Base-by-base conservation (phyloP, 1,139 yeast species). In the Insectozyma bohioensis region DNA sequence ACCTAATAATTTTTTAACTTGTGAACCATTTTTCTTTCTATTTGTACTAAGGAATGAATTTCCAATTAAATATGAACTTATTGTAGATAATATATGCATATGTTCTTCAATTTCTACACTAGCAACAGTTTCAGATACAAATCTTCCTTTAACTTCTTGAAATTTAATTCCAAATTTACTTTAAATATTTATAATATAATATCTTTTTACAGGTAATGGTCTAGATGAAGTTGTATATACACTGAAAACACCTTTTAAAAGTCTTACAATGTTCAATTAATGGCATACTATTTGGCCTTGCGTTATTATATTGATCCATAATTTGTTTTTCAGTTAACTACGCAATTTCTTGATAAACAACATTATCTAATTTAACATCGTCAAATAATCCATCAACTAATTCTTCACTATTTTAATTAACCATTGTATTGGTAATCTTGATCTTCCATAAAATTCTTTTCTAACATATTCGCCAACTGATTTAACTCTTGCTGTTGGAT, bases 181-280 rank as follows among this genome's bases (percentile, higher is more conserved):
- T 54, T 92, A 72, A 1, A 85, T 94, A 20, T 80, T 75, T 20
- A 92, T 85, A 30, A 92, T 80, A 52, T 85, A 90, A 49, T 85
- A 79, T 39, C 97, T 78, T 38, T 92, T 90, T 41, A 85, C 86
- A 7, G 95, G 92, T 37, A 92, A 69, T 14, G 96, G 90, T 49
- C 88, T 88, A 4, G 96, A 86, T 2, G 97, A 87, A 0, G 98
- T 92, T 1, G 96, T 85, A 60, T 88, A 96, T 28, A 90, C 97
- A 42, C 94, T 82, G 63, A 92, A 92, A 52, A 92, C 87, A 1
- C 97, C 97, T 57, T 90, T 88, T 56, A 92, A 74, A 64, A 88
- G 95, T 90, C 61, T 85, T 85, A 43, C 96, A 95, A 52, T 80
- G 86, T 53, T 88, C 96, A 54, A 90, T 88, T 0, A 96, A 87